Evolutionary conservation across 2,329 filamentous ascomycete species (phyloP), one percentile per base, ranked within the genome.

Genomic region (Penicillium capsulatum): DNA sequence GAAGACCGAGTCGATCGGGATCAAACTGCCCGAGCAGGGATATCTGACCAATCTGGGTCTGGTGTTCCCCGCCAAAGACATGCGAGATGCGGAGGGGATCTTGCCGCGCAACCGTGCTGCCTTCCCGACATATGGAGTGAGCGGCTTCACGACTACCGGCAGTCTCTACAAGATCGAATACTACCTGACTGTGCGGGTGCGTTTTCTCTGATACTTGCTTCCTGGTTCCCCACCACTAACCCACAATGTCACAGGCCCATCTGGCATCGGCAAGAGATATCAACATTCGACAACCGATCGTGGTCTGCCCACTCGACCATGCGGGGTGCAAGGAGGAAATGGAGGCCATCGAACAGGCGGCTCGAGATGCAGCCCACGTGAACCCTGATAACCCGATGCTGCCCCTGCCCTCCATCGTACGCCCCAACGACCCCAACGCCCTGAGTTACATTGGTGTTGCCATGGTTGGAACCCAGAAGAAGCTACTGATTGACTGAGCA

Each of bases 81-180:
- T 92, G 33, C 76, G 91, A 50, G 92, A 97, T 61, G 72, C 78
- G 14, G 90, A 97, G 37, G 92, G 92, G 17, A 83, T 96, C 44
- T 74, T 97, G 58, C 86, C 87, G 38, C 74, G 90, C 55, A 85
- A 86, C 16, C 92, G 89, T 64, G 77, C 87, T 7, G 86, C 83
- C 17, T 97, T 96, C 65, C 92, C 92, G 5, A 80, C 86, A 61
- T 95, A 96, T 61, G 81, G 85, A 40, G 84, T 96, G 31, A 82
- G 79, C 22, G 91, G 90, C 1, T 98, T 98, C 59, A 96, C 92
- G 1, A 97, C 92, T 0, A 86, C 86, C 6, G 94, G 88, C 22
- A 91, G 84, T 24, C 76, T 98, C 10, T 98, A 98, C 73, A 97
- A 96, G 67, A 95, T 98, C 61, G 91, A 98, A 67, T 98, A 96